phyloP scores from a whole-genome alignment of 169 alveolate species.

The Cardiosporidium cionae region DNA sequence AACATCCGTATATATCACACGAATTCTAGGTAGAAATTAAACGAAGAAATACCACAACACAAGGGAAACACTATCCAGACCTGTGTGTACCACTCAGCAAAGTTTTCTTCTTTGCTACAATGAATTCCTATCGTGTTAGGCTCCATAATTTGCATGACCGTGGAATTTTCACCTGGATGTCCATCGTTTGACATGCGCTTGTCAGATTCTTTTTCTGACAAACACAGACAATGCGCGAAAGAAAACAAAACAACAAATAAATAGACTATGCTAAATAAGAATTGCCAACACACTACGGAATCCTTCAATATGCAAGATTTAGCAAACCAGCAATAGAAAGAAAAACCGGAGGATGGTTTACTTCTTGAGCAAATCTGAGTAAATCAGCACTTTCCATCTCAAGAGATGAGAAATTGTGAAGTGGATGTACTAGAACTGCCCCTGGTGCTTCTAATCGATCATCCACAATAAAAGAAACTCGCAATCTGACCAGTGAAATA shows the following conservation, averaged over 20 bases:
- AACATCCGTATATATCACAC: neutral
- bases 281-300: too few relatives aligned
- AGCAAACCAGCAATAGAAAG: constrained; percentile 2
- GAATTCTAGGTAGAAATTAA: too few relatives aligned
- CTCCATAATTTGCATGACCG: constrained; percentile 45
- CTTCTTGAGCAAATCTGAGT: neutral
- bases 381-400: neutral
- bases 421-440: constrained; percentile 15
- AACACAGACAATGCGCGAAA: neutral
- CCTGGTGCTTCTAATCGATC: neutral
- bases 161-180: constrained; percentile 10
- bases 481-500: constrained; percentile 3
- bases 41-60: too few relatives aligned
- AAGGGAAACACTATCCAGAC: neutral
- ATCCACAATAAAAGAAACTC: constrained; percentile 16
- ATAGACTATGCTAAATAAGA: too few relatives aligned
- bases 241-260: neutral
- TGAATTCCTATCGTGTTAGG: constrained; percentile 62
- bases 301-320: neutral
- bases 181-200: too few relatives aligned
- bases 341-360: neutral
- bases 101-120: constrained; percentile 58
- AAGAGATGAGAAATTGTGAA: constrained; percentile 8
- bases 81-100: constrained; percentile 77
- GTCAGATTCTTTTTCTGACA: too few relatives aligned